Evolutionary conservation across 139 green algal species (phyloP), one percentile per base, ranked within the genome.

Genomic region (Protoeuglena noctilucae): DNA sequence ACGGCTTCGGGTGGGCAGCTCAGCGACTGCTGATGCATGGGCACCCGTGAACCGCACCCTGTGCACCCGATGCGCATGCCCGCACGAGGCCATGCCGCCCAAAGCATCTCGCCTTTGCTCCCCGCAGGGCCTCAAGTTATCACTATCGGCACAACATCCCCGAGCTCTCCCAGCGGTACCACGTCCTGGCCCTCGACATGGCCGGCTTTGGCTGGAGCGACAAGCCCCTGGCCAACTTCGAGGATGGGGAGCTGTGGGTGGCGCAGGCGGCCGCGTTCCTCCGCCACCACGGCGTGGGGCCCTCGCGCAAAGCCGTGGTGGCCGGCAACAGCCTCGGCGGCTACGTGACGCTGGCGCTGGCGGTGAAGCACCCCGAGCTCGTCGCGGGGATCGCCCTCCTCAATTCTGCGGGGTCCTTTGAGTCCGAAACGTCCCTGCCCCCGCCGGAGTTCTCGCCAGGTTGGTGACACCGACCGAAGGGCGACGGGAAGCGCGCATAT

Each of bases 121-220:
- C 43, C 25, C 43, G 14, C 43, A 28, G 4, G 14, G 23, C 18
- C 9, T 4, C 18, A n/a, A 18, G 19, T 6, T 18, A 18, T 23
- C 54, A 55, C 24, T 61, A 26, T 19, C 3, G 79, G n/a, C 86
- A 88, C 67, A 75, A 85, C 24, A 71, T 90, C 2, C 67, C 70
- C 0, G 78, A 67, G 23, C 66, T 93, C 4, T 68, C 67, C 12
- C 64, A 75, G 34, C 54, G 17, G 25, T 62, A 74, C 63, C 31
- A 69, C 5, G 73, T 87, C 26, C 90, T 73, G 39, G 81, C 81
- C 0, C 4, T 88, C 0, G 79, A 88, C 65, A 55, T 86, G 22
- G 55, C 89, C n/a, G 83, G 83, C 6, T 93, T 93, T 62, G 83
- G 83, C 26, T 84, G 72, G 69, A 75, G 60, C 31, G 61, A 80